phyloP scores from a whole-genome alignment of 116 monocot genomes.

The Posidonia oceanica region DNA sequence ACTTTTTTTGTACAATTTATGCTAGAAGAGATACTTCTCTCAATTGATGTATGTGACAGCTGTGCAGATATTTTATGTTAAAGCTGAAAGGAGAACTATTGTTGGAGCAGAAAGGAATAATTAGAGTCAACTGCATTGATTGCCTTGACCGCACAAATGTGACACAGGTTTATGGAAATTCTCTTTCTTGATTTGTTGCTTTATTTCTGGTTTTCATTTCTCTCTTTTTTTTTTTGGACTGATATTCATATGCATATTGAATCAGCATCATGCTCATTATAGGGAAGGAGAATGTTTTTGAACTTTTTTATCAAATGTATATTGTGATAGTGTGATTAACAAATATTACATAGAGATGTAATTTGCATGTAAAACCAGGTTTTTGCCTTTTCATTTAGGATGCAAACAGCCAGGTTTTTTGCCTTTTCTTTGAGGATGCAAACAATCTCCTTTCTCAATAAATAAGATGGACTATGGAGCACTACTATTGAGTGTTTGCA shows the following conservation, averaged over 20 bases:
- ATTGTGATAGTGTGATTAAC: not conserved
- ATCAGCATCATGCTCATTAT: not conserved
- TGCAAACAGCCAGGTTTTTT: too few relatives aligned
- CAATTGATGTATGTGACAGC: constrained; percentile 65
- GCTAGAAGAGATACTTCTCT: constrained; percentile 10
- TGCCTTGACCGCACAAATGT: constrained; percentile 95
- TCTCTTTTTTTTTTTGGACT: not conserved
- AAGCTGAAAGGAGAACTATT: constrained; percentile 44
- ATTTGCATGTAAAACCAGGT: too few relatives aligned
- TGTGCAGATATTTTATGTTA: constrained; percentile 92
- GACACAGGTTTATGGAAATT: constrained; percentile 57
- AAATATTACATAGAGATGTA: not conserved
- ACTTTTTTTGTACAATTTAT: constrained; percentile 2
- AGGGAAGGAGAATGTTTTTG: not conserved
- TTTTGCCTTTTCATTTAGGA: too few relatives aligned
- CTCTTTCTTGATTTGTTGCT: not conserved
- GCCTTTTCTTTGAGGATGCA: too few relatives aligned
- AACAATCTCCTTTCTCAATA: too few relatives aligned
- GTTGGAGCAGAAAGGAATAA: constrained; percentile 62
- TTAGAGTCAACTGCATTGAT: constrained; percentile 87
- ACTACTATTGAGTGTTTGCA: too few relatives aligned
- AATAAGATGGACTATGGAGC: too few relatives aligned
- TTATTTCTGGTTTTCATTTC: not conserved
- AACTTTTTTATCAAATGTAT: not conserved
- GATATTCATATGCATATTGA: not conserved